Evolutionary conservation across 352 stramenopile species (phyloP).

Genomic region (Phytophthora sansomeana): DNA sequence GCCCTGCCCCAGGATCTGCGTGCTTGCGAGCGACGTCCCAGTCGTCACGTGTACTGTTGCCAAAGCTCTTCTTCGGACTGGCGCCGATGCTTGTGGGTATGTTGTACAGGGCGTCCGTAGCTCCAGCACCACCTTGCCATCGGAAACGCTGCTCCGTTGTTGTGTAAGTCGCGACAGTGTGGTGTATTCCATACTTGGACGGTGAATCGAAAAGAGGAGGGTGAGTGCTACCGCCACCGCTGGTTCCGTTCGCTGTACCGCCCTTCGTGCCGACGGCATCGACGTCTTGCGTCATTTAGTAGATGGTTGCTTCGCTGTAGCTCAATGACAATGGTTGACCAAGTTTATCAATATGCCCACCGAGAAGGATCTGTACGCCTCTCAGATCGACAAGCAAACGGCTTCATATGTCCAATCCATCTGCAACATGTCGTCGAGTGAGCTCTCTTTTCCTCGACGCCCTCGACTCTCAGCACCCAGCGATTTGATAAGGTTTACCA

Average conservation of each 20-base stretch:
- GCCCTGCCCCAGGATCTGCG: constrained; percentile 65
- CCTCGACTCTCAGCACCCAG: constrained; percentile 4
- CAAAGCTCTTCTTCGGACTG: constrained; percentile 74
- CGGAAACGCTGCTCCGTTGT: constrained; percentile 76
- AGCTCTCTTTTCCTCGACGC: constrained; percentile 2
- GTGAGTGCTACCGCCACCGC: constrained; percentile 34
- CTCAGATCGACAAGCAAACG: not conserved
- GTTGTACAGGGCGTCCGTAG: constrained; percentile 78
- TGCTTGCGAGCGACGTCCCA: constrained; percentile 77
- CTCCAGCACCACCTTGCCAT: constrained; percentile 65
- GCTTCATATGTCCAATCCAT: constrained; percentile 12
- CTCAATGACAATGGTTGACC: constrained; percentile 7
- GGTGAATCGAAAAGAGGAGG: constrained; percentile 74
- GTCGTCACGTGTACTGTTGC: constrained; percentile 80
- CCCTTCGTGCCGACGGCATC: constrained; percentile 13
- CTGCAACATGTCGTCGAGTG: constrained; percentile 1
- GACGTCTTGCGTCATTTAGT: constrained; percentile 30
- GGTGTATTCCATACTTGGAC: constrained; percentile 78
- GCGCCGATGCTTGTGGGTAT: constrained; percentile 67
- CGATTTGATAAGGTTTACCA: not conserved
- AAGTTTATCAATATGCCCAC: constrained; percentile 20
- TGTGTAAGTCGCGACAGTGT: constrained; percentile 70
- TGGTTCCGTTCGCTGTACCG: constrained; percentile 34
- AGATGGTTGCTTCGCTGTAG: not conserved
- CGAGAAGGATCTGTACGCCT: not conserved